These are phyloP conservation scores for Lentinus brumalis DNA, from an alignment of 768 basidiomycete genomes.

Conservation along the genomic window DNA sequence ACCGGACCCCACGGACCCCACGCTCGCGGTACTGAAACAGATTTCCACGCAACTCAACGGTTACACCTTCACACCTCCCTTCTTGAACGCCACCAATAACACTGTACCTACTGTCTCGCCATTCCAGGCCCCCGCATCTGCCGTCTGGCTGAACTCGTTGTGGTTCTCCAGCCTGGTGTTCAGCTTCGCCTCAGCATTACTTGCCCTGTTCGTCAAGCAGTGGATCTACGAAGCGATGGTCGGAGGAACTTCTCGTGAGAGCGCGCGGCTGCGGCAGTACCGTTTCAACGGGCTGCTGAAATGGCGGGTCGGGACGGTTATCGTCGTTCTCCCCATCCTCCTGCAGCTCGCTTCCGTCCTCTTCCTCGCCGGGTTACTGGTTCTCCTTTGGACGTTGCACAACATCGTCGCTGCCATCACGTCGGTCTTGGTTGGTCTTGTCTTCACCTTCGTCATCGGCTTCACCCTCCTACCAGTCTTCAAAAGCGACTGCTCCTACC, in stretches of 20 bases:
- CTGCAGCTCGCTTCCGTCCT: slow-evolving; percentile 17
- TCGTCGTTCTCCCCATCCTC: slow-evolving; percentile 14
- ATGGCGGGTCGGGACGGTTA: slow-evolving; percentile 20
- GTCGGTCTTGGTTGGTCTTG: too few species aligned
- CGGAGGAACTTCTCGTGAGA: slow-evolving; percentile 19
- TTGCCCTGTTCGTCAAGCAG: slow-evolving; percentile 28
- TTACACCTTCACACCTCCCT: neutral
- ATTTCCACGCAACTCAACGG: slow-evolving; percentile 1
- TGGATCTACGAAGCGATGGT: slow-evolving; percentile 23
- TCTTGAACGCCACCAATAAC: too few species aligned
- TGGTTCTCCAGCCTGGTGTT: slow-evolving; percentile 25
- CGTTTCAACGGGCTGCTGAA: slow-evolving; percentile 20
- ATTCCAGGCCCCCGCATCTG: neutral
- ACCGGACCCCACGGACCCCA: neutral
- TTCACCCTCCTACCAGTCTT: too few species aligned
- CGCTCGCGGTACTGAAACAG: neutral
- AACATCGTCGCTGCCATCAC: slow-evolving; percentile 2
- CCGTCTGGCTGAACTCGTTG: slow-evolving; percentile 19
- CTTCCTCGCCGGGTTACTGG: slow-evolving; percentile 24
- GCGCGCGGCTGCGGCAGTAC: slow-evolving; percentile 23
- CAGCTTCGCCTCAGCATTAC: slow-evolving; percentile 24
- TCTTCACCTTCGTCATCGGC: too few species aligned
- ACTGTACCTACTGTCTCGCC: too few species aligned
- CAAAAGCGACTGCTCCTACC: too few species aligned
- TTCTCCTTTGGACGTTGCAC: slow-evolving; percentile 16